Percentiles rank a stretch among this genome's conserved stretches.
Conservation (phyloP, 1,139 yeast species). For the Protomyces inundatus region DNA sequence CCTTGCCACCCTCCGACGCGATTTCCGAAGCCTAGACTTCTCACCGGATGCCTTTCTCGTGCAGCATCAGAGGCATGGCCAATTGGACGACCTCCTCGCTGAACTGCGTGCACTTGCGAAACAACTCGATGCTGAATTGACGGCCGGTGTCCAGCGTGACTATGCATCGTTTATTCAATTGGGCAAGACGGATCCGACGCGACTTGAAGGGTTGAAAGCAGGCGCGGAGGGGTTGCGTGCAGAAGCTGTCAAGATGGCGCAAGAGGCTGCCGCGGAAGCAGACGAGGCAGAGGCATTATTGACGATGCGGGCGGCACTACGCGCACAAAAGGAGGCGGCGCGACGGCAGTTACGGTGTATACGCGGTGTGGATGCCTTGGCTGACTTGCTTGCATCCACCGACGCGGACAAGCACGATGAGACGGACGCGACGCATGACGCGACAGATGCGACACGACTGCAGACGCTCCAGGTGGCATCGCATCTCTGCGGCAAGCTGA, state of each 20-base stretch:
- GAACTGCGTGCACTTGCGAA: conserved; percentile 12
- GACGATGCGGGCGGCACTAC: not conserved
- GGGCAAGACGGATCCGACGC: conserved; percentile 11
- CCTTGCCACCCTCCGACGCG: conserved; percentile 3
- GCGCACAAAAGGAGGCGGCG: not conserved
- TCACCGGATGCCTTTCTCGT: conserved; percentile 11
- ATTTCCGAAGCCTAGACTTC: conserved; percentile 10
- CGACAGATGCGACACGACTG: too few species aligned
- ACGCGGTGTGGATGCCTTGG: not conserved
- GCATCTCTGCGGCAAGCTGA: too few species aligned
- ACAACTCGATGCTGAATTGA: conserved; percentile 6
- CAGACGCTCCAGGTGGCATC: too few species aligned
- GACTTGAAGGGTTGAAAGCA: conserved; percentile 1
- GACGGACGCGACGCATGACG: too few species aligned
- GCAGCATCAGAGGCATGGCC: conserved; percentile 19
- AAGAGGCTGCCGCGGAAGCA: not conserved
- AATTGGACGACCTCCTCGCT: conserved; percentile 11
- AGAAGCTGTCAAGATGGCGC: not conserved
- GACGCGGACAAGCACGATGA: too few species aligned
- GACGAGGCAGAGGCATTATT: not conserved
- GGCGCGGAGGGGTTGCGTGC: not conserved
- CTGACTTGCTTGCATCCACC: not conserved
- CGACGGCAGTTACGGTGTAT: not conserved
- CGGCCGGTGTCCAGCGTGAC: conserved; percentile 16
- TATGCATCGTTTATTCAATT: conserved; percentile 15